Evolutionary conservation across 2,329 filamentous ascomycete genomes (phyloP), one percentile per base, ranked within the genome.

Genomic region (Scedosporium aurantiacum): DNA sequence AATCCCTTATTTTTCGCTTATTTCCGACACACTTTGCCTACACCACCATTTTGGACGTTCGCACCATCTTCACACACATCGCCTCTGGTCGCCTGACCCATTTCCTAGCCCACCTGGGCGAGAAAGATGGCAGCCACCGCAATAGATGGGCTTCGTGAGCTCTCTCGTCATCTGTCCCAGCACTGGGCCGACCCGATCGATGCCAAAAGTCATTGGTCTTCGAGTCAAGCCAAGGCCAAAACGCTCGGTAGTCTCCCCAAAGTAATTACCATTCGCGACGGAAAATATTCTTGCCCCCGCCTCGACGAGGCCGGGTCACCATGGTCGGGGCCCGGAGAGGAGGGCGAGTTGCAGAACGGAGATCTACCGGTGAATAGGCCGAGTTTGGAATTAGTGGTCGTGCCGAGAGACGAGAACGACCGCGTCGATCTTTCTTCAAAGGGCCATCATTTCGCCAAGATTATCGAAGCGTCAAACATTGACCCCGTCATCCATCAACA

Each of bases 401-500:
- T 63, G 2, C 25, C 25, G 5, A 57, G 60, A 10, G 52, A 21
- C n/a, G 57, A 60, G 14, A 40, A 60, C 25, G 62, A 63, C 32
- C 45, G 43, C 43, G 28, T 63, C 28, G 23, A 63, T 21, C 27
- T 62, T 47, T n/a, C 60, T 40, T n/a, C 41, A 10, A 41, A 27
- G 12, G 40, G 21, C 6, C 32, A 37, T 10, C 14, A 40, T 18
- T 63, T 63, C 57, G 25, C 16, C n/a, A 27, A 27, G 2, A 25
- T 62, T 16, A 28, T 50, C 50, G 18, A 40, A 23, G 23, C 45
- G 7, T 55, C 61, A 23, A 25, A 55, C 4, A 62, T 63, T 21
- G 62, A 63, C 28, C 25, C 32, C 41, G 37, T 62, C 43, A 57
- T 60, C 7, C 59, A 62, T 10, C 62, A 63, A 28, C 62, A 63